These are phyloP conservation scores for Boletus subparvulus DNA, from an alignment of 768 basidiomycete genomes.

Conservation along the genomic window DNA sequence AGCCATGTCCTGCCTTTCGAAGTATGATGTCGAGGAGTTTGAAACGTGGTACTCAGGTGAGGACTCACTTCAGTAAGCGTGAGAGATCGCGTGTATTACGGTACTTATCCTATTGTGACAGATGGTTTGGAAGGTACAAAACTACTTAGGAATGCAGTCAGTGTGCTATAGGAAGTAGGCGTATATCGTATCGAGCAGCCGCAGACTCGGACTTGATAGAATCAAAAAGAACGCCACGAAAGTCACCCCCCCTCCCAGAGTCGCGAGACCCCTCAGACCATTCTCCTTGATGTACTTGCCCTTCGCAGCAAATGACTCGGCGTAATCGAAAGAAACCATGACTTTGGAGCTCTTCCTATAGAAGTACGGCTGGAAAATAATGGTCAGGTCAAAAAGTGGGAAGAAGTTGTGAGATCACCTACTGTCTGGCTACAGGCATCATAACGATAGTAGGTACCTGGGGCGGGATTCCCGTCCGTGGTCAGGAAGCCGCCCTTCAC, in stretches of 20 bases:
- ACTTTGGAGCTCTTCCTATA: slow-evolving; percentile 53
- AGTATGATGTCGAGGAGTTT: no score
- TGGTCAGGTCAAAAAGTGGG: not conserved
- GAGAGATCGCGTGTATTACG: no score
- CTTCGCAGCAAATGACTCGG: slow-evolving; percentile 55
- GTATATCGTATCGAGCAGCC: not conserved
- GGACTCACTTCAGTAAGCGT: no score
- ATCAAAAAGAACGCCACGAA: slow-evolving; percentile 55
- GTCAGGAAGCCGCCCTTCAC: slow-evolving; percentile 55
- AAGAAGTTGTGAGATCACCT: slow-evolving; percentile 16
- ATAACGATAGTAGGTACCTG: slow-evolving; percentile 52
- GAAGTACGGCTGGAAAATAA: slow-evolving; percentile 50
- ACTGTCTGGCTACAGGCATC: slow-evolving; percentile 72
- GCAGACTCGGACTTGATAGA: slow-evolving; percentile 38
- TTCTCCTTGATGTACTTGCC: slow-evolving; percentile 53
- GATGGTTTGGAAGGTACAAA: no score
- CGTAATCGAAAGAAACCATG: slow-evolving; percentile 63
- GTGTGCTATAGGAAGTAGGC: no score
- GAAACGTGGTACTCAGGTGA: no score
- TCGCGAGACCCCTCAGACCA: slow-evolving; percentile 59
- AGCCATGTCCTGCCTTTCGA: no score
- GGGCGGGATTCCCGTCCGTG: slow-evolving; percentile 20
- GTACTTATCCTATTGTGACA: no score
- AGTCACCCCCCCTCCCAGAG: slow-evolving; percentile 70
- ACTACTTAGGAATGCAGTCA: no score